Conservation (phyloP, 2,329 filamentous ascomycete genomes). For the Sphaerulina populicola region DNA sequence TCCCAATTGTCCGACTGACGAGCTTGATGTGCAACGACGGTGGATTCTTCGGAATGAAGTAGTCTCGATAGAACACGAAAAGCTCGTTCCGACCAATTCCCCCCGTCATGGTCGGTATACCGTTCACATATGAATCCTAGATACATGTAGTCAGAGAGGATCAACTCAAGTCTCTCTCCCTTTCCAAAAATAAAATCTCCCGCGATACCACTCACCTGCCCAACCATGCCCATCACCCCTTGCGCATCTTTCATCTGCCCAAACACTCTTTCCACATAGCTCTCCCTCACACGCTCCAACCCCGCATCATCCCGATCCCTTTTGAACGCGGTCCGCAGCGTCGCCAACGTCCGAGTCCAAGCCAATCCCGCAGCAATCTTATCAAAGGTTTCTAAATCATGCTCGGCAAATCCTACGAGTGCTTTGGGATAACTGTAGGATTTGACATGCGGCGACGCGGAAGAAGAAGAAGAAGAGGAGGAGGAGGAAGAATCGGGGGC, state of each 20-base stretch:
- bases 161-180: not conserved
- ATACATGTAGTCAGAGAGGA: too few species aligned
- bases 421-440: conserved; percentile 36
- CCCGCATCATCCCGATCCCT: conserved; percentile 17
- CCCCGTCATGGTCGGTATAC: conserved; percentile 40
- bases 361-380: conserved; percentile 37
- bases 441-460: conserved; percentile 31
- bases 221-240: conserved; percentile 24
- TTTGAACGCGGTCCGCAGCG: conserved; percentile 30
- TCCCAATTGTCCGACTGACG: conserved; percentile 48
- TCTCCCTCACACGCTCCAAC: conserved; percentile 33
- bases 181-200: not conserved
- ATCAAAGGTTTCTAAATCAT: conserved; percentile 33
- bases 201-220: not conserved
- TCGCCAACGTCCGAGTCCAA: conserved; percentile 37
- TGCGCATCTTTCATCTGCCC: conserved; percentile 21
- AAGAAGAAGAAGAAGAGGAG: conserved; percentile 3
- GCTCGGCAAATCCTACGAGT: conserved; percentile 38
- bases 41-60: conserved; percentile 48
- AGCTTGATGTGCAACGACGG: conserved; percentile 47
- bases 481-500: not conserved
- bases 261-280: conserved; percentile 28
- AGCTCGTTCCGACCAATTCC: conserved; percentile 38
- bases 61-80: conserved; percentile 48
- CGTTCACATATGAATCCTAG: conserved; percentile 26